Evolutionary conservation across 179 eudicot genomes (phyloP).

Genomic region (Amaranthus tricolor): DNA sequence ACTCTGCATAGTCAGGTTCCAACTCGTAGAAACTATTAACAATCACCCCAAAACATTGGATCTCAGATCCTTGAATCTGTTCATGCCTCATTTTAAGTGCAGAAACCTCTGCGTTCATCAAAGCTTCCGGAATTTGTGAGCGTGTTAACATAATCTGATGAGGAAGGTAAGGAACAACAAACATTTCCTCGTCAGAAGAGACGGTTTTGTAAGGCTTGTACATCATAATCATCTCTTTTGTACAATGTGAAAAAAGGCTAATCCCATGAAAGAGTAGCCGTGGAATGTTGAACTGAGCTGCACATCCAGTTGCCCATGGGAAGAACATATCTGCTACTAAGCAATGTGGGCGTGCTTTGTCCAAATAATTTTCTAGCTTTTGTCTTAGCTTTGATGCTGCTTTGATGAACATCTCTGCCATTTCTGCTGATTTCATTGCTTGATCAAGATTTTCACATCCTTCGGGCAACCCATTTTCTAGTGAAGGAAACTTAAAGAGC

Average conservation of each 20-base stretch:
- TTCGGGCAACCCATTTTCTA: background rate
- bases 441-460: background rate
- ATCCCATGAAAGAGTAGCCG: constrained; percentile 40
- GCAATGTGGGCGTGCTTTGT: constrained; percentile 27
- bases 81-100: background rate
- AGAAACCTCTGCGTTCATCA: background rate
- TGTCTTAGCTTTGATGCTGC: constrained; percentile 10
- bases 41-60: constrained; percentile 24
- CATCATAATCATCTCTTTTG: background rate
- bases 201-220: constrained; percentile 26
- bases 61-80: background rate
- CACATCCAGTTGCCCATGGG: constrained; percentile 35
- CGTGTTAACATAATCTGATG: constrained; percentile 29
- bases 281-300: constrained; percentile 35
- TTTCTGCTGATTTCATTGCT: background rate
- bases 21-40: constrained; percentile 38
- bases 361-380: constrained; percentile 27
- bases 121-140: background rate
- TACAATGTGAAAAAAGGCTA: constrained; percentile 29
- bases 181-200: constrained; percentile 27
- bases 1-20: constrained; percentile 28
- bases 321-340: constrained; percentile 37
- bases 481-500: constrained; percentile 27
- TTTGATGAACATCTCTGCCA: background rate
- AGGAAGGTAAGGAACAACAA: constrained; percentile 41